Base-by-base conservation (phyloP, 2,329 filamentous ascomycete genomes). In the Botryotinia convoluta region DNA sequence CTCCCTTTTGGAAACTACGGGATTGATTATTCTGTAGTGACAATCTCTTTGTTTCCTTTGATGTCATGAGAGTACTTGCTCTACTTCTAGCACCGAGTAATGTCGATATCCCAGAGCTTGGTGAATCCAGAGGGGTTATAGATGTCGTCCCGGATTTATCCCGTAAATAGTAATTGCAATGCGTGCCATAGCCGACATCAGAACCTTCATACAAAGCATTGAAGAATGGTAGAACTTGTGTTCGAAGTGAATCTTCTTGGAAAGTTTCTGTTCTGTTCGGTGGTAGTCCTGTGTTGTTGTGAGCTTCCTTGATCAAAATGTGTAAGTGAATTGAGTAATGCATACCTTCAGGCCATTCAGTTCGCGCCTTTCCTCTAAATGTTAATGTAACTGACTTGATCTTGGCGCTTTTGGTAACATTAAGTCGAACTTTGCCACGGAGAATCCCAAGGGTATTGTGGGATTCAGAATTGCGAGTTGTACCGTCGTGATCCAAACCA, bases 291-390 rank as follows among this genome's bases (percentile, higher is more conserved):
- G 75, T 45, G 10, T 12, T 74, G 39, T 64, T 67, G 51, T 71
- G 35, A 63, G 48, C 67, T 67, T 57, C n/a, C 10, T 3, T 68
- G 26, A 68, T 68, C n/a, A 42, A 16, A 42, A 42, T 9, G 14
- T 22, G 14, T 6, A 32, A 68, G 26, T 32, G 18, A n/a, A 65
- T 48, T 51, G n/a, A 12, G 48, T 71, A 72, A 35, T 48, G 86
- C 87, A 92, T 84, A 88, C 90, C 94, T 84, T 98, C 96, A 26
- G 96, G 95, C 96, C 96, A 99, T 80, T 97, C 94, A 1, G 96
- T 98, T 76, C 92, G 89, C 4, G 94, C 93, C 80, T 90, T 92
- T 44, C 95, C 96, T 59, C 91, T 89, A 77, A 99, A 93, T 79
- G 93, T 95, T 70, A 99, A 86, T 9, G 92, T 94, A 37, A 99